A percentile compares a stretch with the other conserved stretches of the same genome.
Conservation (phyloP, 78 protist species). For the Polysphondylium violaceum region DNA sequence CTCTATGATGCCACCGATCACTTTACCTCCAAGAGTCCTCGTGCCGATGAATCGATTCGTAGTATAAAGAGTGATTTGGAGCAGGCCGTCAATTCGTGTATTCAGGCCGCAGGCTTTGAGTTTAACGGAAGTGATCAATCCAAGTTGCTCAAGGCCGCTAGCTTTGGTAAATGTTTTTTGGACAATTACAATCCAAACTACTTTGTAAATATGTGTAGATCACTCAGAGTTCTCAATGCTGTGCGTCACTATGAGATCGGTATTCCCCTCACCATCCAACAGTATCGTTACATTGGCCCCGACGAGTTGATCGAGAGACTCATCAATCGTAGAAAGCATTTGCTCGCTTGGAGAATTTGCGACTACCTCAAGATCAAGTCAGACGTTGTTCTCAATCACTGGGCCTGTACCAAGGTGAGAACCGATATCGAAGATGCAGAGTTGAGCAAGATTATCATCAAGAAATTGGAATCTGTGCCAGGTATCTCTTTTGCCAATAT, state of each 20-base stretch:
- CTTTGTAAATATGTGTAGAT: conserved; percentile 86
- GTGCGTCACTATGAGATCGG: conserved; percentile 87
- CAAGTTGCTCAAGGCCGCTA: conserved; percentile 72
- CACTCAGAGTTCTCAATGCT: conserved; percentile 86
- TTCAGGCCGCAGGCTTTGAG: conserved; percentile 90
- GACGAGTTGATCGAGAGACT: conserved; percentile 86
- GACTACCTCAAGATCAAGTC: conserved; percentile 72
- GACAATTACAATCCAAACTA: conserved; percentile 66
- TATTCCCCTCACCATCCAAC: conserved; percentile 89
- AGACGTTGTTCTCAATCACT: conserved; percentile 66
- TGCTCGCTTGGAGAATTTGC: conserved; percentile 90
- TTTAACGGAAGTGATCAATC: conserved; percentile 63
- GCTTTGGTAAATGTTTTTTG: conserved; percentile 84
- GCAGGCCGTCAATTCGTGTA: conserved; percentile 87
- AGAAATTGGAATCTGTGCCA: conserved; percentile 58
- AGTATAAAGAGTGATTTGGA: conserved; percentile 51
- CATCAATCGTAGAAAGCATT: conserved; percentile 82
- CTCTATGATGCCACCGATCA: conserved; percentile 88
- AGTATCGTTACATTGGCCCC: conserved; percentile 77
- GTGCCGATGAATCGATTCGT: conserved; percentile 86
- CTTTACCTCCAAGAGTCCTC: conserved; percentile 73
- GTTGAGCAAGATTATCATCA: conserved; percentile 56
- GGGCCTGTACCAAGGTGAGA: conserved; percentile 79
- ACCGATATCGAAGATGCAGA: conserved; percentile 38
- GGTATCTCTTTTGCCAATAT: conserved; percentile 90